phyloP scores from a whole-genome alignment of 2,329 filamentous ascomycete genomes.

The Diaporthe sp. region DNA sequence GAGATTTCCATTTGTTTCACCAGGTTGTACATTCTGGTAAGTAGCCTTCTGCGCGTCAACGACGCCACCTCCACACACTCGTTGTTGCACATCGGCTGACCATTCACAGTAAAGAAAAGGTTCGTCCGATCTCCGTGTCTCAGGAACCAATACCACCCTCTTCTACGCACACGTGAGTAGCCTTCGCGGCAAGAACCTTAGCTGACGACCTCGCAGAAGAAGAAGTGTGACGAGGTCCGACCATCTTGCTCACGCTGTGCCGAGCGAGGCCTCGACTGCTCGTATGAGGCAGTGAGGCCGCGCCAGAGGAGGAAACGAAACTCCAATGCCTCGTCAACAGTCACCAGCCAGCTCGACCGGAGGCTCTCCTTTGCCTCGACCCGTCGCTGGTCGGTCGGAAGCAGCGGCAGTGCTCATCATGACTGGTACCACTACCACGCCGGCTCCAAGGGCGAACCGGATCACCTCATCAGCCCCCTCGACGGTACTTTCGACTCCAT shows the following conservation, averaged over 20 bases:
- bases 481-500: slow-evolving; percentile 32
- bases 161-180: not conserved
- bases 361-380: slow-evolving; percentile 43
- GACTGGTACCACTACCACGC: slow-evolving; percentile 29
- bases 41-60: slow-evolving; percentile 40
- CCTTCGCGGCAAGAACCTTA: not conserved
- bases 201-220: slow-evolving; percentile 55
- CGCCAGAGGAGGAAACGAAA: slow-evolving; percentile 54
- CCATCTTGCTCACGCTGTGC: slow-evolving; percentile 62
- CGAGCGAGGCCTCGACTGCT: slow-evolving; percentile 59
- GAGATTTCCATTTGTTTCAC: slow-evolving; percentile 30
- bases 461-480: slow-evolving; percentile 33
- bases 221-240: slow-evolving; percentile 66
- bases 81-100: slow-evolving; percentile 36
- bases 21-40: slow-evolving; percentile 65
- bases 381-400: slow-evolving; percentile 30
- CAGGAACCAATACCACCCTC: not conserved
- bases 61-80: slow-evolving; percentile 19
- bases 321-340: slow-evolving; percentile 39
- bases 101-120: slow-evolving; percentile 63
- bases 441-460: slow-evolving; percentile 22
- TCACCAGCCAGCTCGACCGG: slow-evolving; percentile 26
- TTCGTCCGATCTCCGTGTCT: slow-evolving; percentile 43
- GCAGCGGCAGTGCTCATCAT: slow-evolving; percentile 30
- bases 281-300: slow-evolving; percentile 60